Conservation (phyloP, 345 rosid species). For the Eucalyptus erythrocorys region DNA sequence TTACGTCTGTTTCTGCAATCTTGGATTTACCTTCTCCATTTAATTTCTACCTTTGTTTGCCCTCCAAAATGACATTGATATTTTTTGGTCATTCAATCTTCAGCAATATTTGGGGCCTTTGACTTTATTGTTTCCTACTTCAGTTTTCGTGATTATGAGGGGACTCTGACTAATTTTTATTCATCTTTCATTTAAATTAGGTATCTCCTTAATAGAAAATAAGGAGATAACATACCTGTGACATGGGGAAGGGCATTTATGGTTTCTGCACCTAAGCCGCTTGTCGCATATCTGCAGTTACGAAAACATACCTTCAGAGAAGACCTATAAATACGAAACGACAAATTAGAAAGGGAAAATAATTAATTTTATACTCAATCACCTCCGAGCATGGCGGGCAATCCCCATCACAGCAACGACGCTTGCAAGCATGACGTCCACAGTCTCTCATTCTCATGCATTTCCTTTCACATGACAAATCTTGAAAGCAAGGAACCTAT, state of each 20-base stretch:
- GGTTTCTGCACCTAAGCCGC: slow-evolving; percentile 80
- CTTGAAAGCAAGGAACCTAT: slow-evolving; percentile 96
- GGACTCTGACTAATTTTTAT: not conserved
- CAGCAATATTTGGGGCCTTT: not conserved
- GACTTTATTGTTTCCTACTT: not conserved
- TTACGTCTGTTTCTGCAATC: not conserved
- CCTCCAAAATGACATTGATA: not conserved
- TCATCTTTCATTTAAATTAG: not conserved
- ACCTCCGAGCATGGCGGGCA: slow-evolving; percentile 94
- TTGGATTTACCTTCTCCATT: not conserved
- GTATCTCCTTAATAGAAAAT: not conserved
- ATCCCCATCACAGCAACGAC: slow-evolving; percentile 89
- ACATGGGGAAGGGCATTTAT: slow-evolving; percentile 86
- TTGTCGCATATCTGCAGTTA: slow-evolving; percentile 60
- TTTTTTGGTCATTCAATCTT: not conserved
- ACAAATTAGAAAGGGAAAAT: not conserved
- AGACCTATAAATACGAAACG: not conserved
- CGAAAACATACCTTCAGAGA: not conserved
- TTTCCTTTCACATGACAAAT: slow-evolving; percentile 78
- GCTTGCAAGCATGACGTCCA: slow-evolving; percentile 86
- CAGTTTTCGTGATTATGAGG: not conserved
- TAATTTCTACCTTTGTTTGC: not conserved
- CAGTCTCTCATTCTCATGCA: slow-evolving; percentile 76
- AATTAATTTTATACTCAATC: not conserved
- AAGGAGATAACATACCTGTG: slow-evolving; percentile 45